Evolutionary conservation across 2,329 filamentous ascomycete genomes (phyloP).

Genomic region (Fusarium sp.): DNA sequence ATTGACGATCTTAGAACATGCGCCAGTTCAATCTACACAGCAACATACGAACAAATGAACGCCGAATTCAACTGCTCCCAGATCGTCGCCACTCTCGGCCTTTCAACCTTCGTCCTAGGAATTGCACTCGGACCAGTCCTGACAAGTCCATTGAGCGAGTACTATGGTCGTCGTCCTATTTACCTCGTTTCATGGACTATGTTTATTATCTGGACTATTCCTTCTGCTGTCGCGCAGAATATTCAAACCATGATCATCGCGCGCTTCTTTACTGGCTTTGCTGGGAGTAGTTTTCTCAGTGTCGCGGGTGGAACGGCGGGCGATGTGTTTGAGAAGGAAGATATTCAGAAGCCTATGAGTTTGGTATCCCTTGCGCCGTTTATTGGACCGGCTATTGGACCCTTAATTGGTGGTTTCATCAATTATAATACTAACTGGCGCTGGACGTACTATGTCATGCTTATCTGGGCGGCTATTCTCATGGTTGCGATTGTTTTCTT

Average conservation of each 20-base stretch:
- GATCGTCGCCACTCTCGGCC: slow-evolving; percentile 20
- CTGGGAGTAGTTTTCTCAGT: slow-evolving; percentile 57
- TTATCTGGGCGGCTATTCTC: slow-evolving; percentile 30
- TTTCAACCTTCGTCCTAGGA: slow-evolving; percentile 57
- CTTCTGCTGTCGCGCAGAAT: slow-evolving; percentile 79
- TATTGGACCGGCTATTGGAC: slow-evolving; percentile 34
- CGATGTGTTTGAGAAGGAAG: slow-evolving; percentile 21
- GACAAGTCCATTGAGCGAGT: slow-evolving; percentile 71
- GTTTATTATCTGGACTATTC: slow-evolving; percentile 81
- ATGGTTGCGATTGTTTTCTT: slow-evolving; percentile 27
- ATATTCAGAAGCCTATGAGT: slow-evolving; percentile 39
- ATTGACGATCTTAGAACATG: slow-evolving; percentile 67
- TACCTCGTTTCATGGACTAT: slow-evolving; percentile 77
- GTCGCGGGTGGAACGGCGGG: slow-evolving; percentile 39
- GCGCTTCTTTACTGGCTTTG: slow-evolving; percentile 80
- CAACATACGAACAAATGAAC: slow-evolving; percentile 36
- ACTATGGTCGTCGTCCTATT: slow-evolving; percentile 78
- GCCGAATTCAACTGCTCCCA: slow-evolving; percentile 27
- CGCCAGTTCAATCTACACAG: slow-evolving; percentile 78
- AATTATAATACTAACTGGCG: slow-evolving; percentile 34
- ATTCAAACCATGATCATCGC: slow-evolving; percentile 79
- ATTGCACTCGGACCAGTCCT: slow-evolving; percentile 68
- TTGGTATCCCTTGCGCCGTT: slow-evolving; percentile 37
- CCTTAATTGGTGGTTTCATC: slow-evolving; percentile 36
- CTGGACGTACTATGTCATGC: slow-evolving; percentile 40